Conservation (phyloP, 495 filamentous ascomycete species). For the Entonaema liquescens region DNA sequence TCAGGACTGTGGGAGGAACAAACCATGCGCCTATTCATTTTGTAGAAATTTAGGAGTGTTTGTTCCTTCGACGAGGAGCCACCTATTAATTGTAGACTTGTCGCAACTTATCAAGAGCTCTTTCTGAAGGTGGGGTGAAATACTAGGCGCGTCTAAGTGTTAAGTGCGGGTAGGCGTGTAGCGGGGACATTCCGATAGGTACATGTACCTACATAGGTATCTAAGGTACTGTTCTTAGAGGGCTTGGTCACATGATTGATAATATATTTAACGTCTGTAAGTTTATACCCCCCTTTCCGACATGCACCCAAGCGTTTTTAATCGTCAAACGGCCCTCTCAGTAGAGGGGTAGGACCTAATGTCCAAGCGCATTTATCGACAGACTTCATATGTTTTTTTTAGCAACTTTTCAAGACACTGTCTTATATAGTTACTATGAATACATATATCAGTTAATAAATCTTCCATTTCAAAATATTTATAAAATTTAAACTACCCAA, state of each 20-base stretch:
- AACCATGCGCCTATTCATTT: constrained; percentile 55
- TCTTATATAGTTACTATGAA: background rate
- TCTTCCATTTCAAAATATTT: background rate
- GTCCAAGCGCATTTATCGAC: background rate
- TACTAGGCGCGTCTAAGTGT: background rate
- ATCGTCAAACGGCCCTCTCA: background rate
- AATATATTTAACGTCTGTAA: constrained; percentile 1
- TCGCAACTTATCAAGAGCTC: constrained; percentile 6
- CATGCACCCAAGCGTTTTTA: constrained; percentile 1
- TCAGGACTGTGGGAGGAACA: background rate
- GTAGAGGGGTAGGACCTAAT: background rate
- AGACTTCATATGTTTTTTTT: background rate
- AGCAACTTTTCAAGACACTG: background rate
- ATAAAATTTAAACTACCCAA: constrained; percentile 7
- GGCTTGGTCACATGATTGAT: constrained; percentile 32
- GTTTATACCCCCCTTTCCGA: background rate
- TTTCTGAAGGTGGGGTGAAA: constrained; percentile 24
- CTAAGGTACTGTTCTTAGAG: background rate
- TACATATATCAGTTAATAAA: background rate
- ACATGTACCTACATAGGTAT: background rate
- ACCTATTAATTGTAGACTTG: constrained; percentile 2
- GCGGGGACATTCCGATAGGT: background rate
- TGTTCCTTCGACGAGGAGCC: constrained; percentile 6
- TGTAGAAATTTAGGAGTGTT: constrained; percentile 10
- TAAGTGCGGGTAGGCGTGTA: background rate